Evolutionary conservation across 257 asterid species (phyloP).

Genomic region (Echium plantagineum): DNA sequence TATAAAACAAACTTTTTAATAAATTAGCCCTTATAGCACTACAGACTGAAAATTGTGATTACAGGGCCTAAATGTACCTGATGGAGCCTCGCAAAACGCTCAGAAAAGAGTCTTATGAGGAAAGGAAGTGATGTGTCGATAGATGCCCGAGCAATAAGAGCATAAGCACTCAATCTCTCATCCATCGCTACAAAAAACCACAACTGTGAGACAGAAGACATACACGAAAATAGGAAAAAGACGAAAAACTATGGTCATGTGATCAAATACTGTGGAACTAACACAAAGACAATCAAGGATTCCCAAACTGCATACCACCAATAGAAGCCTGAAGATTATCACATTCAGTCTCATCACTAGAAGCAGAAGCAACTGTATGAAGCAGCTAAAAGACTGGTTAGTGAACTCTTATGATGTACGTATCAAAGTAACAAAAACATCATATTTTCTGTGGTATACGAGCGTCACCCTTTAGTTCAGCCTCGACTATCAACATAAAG

Average conservation of each 20-base stretch:
- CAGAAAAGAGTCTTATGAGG: constrained; percentile 55
- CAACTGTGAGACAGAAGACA: constrained; percentile 11
- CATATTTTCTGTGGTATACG: constrained; percentile 8
- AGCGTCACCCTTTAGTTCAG: constrained; percentile 61
- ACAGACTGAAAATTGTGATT: background rate
- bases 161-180: constrained; percentile 90
- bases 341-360: constrained; percentile 50
- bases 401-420: constrained; percentile 4
- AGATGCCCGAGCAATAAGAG: constrained; percentile 96
- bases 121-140: constrained; percentile 52
- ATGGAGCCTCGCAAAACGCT: constrained; percentile 54
- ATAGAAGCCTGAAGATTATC: constrained; percentile 71
- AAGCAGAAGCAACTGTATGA: constrained; percentile 69
- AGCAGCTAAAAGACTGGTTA: constrained; percentile 13
- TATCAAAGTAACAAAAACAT: background rate
- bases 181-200: constrained; percentile 71
- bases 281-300: constrained; percentile 3
- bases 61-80: constrained; percentile 34
- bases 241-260: background rate
- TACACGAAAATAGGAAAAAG: background rate
- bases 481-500: constrained; percentile 70
- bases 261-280: background rate
- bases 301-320: constrained; percentile 37
- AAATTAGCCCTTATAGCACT: background rate
- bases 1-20: background rate